Evolutionary conservation across 2,329 filamentous ascomycete species (phyloP), one percentile per base, ranked within the genome.

Genomic region (Botryotinia calthae): DNA sequence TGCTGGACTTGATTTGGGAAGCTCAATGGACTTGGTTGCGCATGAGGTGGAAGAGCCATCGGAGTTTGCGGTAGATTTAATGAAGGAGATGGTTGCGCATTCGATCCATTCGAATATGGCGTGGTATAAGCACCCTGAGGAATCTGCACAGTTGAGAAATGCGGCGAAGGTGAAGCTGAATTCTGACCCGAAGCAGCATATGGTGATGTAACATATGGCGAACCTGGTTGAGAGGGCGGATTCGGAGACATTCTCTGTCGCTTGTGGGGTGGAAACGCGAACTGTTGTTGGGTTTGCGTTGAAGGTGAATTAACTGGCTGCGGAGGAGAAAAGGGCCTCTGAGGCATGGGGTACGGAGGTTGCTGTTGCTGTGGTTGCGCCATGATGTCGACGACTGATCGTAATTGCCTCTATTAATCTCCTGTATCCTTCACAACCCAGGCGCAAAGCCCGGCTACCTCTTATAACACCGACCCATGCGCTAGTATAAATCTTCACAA

Each of bases 171-270:
- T 18, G 65, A 64, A 25, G 78, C 73, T n/a, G 78, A 76, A 46
- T 73, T 70, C n/a, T 76, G 64, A 14, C 75, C 74, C 59, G 78
- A 71, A 37, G 83, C 78, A 56, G 82, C 82, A 76, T 85, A 87
- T 77, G 86, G 82, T 75, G 88, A 85, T 77, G 84, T 81, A 76
- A 85, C 84, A 79, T 89, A 90, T 0, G 89, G 88, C 48, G 89
- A 92, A 68, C 84, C 86, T 73, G 91, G 90, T 76, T 91, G 90
- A 42, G 91, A 90, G n/a, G 86, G 83, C 48, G 90, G 87, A 73
- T 90, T 90, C 69, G 91, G 90, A 40, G 91, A 93, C 65, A 93
- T 84, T 72, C 89, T 91, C 81, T 87, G 90, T 81, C 92, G 88
- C 84, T 96, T 95, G 73, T 87, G 88, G 25, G 93, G 90, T 66